Conservation (phyloP, 2,329 filamentous ascomycete genomes). For the Cladosporium phlei region DNA sequence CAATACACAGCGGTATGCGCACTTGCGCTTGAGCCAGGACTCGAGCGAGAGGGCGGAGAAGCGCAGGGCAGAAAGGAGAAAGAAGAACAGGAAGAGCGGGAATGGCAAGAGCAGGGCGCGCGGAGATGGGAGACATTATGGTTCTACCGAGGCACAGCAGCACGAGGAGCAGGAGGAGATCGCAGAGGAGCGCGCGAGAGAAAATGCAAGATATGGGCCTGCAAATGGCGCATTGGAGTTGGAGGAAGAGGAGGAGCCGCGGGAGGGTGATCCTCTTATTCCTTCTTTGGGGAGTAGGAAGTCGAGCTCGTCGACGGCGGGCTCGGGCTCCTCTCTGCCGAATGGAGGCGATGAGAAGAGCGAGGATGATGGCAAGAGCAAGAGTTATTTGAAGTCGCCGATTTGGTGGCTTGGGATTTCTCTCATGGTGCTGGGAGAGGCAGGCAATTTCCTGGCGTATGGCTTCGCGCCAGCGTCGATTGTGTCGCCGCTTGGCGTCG, state of each 20-base stretch:
- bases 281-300: constrained; percentile 47
- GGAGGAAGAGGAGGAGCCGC: constrained; percentile 25
- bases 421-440: constrained; percentile 87
- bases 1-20: constrained; percentile 94
- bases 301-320: constrained; percentile 33
- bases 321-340: constrained; percentile 18
- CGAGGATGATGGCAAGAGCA: constrained; percentile 44
- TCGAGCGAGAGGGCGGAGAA: constrained; percentile 45
- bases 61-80: constrained; percentile 26
- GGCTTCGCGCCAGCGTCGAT: constrained; percentile 97
- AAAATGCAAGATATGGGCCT: constrained; percentile 19
- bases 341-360: constrained; percentile 31
- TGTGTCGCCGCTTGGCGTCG: constrained; percentile 93
- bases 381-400: constrained; percentile 79
- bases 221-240: constrained; percentile 29
- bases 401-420: constrained; percentile 97
- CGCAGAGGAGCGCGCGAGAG: constrained; percentile 29
- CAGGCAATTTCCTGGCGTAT: constrained; percentile 94
- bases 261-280: constrained; percentile 51
- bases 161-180: constrained; percentile 35
- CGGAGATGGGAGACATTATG: constrained; percentile 36
- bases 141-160: too few relatives aligned
- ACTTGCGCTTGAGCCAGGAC: constrained; percentile 75
- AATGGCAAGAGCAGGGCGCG: constrained; percentile 8
- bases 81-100: too few relatives aligned